Base-by-base conservation (phyloP, 1,284 basidiomycete species). In the Cutaneotrichosporon sp. region DNA sequence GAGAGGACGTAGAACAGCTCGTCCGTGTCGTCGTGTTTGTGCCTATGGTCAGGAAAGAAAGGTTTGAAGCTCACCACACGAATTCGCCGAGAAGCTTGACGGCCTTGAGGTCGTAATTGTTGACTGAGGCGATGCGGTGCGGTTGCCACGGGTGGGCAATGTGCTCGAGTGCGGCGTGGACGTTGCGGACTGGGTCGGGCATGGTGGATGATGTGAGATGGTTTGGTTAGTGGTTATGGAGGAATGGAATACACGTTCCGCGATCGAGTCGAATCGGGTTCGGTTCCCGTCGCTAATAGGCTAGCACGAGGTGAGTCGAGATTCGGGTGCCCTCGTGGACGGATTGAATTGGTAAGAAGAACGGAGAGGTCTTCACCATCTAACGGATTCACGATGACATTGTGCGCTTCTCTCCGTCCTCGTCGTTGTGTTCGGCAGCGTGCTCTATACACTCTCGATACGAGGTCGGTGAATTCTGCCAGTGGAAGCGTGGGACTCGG, bases 1-100 rank as follows among this genome's bases (percentile, higher is more conserved):
- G 32, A 22, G 10, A 61, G 40, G 6, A 65, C 60, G 34, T 55
- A 65, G 51, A 65, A 65, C 26, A 65, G 50, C 56, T 65, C 63
- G 63, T 65, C 63, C 8, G 38, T 51, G 21, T 60, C 63, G n/a
- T 46, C 36, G 51, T 65, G 63, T 38, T 42, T n/a, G 56, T 65
- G 63, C 51, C 51, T 53, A 18, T 31, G 4, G 18, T 34, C 26
- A 50, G 51, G 47, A 18, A 22, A 11, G 49, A 10, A 26, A 14
- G 49, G 49, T 5, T 11, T 6, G 49, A 11, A 18, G 42, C 51
- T 34, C 51, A 53, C 63, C 63, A 65, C 11, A 65, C 56, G 30
- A 65, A 65, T 10, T 55, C 50, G 60, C 63, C 63, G 21, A 22
- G 53, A 18, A 65, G 56, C 14, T 47, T 40, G 22, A 65, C 63